Evolutionary conservation across 257 asterid species (phyloP), one percentile per base, ranked within the genome.

Genomic region (Phtheirospermum japonicum): DNA sequence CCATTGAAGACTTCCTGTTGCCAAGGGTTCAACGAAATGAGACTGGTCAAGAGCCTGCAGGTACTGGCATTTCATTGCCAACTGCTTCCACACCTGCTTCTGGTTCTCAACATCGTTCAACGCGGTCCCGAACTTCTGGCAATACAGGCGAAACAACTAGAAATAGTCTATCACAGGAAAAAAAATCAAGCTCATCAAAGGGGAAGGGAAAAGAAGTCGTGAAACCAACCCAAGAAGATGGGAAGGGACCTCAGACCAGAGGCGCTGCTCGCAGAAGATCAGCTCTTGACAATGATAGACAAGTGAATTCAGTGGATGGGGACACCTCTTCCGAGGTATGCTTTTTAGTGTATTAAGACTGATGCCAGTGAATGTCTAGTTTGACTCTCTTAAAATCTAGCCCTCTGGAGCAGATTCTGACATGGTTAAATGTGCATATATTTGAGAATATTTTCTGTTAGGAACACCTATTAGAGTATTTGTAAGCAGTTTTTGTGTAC

Each of bases 1-100:
- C 95, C 67, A 81, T 88, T 55, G 96, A 85, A 75, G 92, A 88
- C 67, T 88, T 85, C 69, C 83, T 85, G 8, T 83, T 89, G 92
- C 86, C 92, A 9, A 78, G 88, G 66, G 79, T 88, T 75, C 89
- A 81, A 56, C 71, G 85, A 69, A 75, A 76, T 55, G 90, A 83
- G 59, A 73, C 90, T 58, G 79, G 80, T 70, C 87, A 73, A 73
- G 86, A 85, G 82, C 75, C 84, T 20, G 56, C 84, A n/a, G 28
- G 28, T 23, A 33, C 39, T 33, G 39, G 39, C 39, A 33, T 33
- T 33, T 33, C 39, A 33, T 33, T 33, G 39, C 9, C 14, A 4
- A 40, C 14, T 40, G 1, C 48, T 40, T 40, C 86, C 82, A 45
- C 83, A 39, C 80, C 88, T 12, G 75, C 78, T 60, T 54, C 83